Evolutionary conservation across 140 eudicot species (phyloP).

Genomic region (Bidens hawaiensis): DNA sequence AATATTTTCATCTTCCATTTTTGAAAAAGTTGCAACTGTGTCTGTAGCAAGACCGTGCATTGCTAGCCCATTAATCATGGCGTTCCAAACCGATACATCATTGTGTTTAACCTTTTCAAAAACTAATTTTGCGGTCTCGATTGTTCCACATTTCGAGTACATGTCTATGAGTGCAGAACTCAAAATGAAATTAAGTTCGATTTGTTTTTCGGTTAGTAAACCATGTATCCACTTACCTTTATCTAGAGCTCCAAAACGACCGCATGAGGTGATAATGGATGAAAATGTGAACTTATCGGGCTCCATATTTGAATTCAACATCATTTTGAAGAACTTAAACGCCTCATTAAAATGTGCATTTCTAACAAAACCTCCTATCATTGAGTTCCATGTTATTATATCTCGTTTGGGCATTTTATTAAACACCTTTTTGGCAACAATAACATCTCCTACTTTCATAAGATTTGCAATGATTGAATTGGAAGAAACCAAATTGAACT

Average conservation of each 20-base stretch:
- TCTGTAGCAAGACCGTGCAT: slow-evolving; percentile 83
- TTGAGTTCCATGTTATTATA: slow-evolving; percentile 74
- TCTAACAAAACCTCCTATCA: slow-evolving; percentile 68
- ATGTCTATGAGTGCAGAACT: slow-evolving; percentile 67
- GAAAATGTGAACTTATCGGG: slow-evolving; percentile 92
- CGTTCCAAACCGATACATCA: slow-evolving; percentile 70
- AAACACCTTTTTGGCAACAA: slow-evolving; percentile 57
- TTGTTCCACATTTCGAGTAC: slow-evolving; percentile 89
- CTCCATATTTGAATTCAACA: slow-evolving; percentile 49
- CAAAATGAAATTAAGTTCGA: slow-evolving; percentile 57
- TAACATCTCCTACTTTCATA: slow-evolving; percentile 55
- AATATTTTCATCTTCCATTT: slow-evolving; percentile 50
- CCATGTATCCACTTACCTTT: slow-evolving; percentile 73
- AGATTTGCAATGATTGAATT: slow-evolving; percentile 58
- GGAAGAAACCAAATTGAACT: slow-evolving; percentile 41
- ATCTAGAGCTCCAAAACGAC: slow-evolving; percentile 64
- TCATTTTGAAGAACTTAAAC: slow-evolving; percentile 43
- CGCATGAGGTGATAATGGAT: slow-evolving; percentile 58
- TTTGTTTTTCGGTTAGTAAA: slow-evolving; percentile 42
- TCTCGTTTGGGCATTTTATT: slow-evolving; percentile 45
- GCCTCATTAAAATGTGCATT: slow-evolving; percentile 62
- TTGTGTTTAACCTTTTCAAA: slow-evolving; percentile 34
- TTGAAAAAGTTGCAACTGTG: slow-evolving; percentile 49
- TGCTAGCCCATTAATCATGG: slow-evolving; percentile 86
- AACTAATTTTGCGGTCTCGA: slow-evolving; percentile 51